Conservation (phyloP, 306 rosid genomes). For the Inga oerstediana region DNA sequence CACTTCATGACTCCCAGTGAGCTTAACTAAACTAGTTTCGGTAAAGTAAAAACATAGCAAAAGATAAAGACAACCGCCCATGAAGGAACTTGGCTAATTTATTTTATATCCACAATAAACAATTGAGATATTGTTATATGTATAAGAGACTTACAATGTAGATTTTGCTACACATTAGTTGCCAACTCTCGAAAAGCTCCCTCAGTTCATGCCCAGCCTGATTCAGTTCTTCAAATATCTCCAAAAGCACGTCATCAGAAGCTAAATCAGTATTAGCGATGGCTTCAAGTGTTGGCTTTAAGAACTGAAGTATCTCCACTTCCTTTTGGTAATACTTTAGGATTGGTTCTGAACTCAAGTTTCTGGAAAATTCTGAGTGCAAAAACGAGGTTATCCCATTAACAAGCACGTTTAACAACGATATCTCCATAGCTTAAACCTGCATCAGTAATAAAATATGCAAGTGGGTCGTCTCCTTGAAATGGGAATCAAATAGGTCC, state of each 20-base stretch:
- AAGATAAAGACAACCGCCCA: neutral
- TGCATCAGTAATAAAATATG: conserved; percentile 33
- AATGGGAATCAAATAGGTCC: neutral
- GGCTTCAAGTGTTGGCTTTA: conserved; percentile 67
- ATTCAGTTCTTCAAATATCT: conserved; percentile 58
- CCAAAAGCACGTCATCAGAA: conserved; percentile 52
- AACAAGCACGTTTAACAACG: conserved; percentile 60
- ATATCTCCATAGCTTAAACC: conserved; percentile 69
- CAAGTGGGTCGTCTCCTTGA: conserved; percentile 11
- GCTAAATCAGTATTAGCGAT: conserved; percentile 57
- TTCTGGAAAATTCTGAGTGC: conserved; percentile 52
- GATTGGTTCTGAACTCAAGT: conserved; percentile 55
- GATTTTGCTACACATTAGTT: conserved; percentile 72
- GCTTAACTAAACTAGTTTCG: neutral
- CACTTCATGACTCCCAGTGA: neutral
- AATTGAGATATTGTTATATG: neutral
- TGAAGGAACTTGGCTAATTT: neutral
- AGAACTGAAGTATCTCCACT: conserved; percentile 62
- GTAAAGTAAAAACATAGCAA: neutral
- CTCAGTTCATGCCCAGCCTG: conserved; percentile 62
- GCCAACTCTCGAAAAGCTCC: conserved; percentile 66
- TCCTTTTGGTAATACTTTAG: conserved; percentile 57
- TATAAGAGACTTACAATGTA: conserved; percentile 64
- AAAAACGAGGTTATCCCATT: conserved; percentile 64
- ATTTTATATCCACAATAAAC: neutral